phyloP scores from a whole-genome alignment of 2,329 filamentous ascomycete genomes.

The Didymella glomerata region DNA sequence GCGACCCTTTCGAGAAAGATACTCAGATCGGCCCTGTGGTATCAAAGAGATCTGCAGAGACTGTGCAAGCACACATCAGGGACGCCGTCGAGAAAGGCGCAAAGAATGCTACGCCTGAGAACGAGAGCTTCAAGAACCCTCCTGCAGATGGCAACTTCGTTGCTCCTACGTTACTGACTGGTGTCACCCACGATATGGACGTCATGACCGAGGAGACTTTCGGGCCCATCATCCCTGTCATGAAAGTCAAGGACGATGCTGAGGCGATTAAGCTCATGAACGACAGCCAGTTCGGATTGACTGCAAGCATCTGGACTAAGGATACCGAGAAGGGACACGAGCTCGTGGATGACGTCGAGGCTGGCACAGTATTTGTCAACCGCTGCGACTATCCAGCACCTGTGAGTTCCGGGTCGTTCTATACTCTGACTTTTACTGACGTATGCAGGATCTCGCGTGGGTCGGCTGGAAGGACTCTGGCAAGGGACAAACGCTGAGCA shows the following conservation, averaged over 20 bases:
- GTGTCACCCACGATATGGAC: slow-evolving; percentile 81
- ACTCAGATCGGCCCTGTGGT: slow-evolving; percentile 91
- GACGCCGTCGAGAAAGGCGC: slow-evolving; percentile 87
- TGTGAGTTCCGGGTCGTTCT: slow-evolving; percentile 64
- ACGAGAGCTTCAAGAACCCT: slow-evolving; percentile 75
- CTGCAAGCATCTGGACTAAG: slow-evolving; percentile 97
- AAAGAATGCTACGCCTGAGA: slow-evolving; percentile 82
- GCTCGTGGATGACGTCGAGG: slow-evolving; percentile 82
- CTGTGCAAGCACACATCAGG: slow-evolving; percentile 79
- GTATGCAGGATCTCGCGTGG: slow-evolving; percentile 83
- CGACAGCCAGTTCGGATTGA: slow-evolving; percentile 91
- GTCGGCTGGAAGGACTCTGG: slow-evolving; percentile 98
- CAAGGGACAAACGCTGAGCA: slow-evolving; percentile 87
- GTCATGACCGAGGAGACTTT: slow-evolving; percentile 97
- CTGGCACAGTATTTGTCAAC: slow-evolving; percentile 96
- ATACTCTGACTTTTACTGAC: slow-evolving; percentile 21
- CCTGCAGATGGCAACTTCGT: slow-evolving; percentile 88
- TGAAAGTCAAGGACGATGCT: slow-evolving; percentile 81
- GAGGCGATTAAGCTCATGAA: slow-evolving; percentile 91
- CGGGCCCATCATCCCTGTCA: slow-evolving; percentile 88
- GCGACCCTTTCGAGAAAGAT: slow-evolving; percentile 80
- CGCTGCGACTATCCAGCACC: slow-evolving; percentile 91
- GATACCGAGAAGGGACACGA: slow-evolving; percentile 78
- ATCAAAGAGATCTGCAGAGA: slow-evolving; percentile 77
- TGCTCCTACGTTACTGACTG: slow-evolving; percentile 80